Evolutionary conservation across 2,329 filamentous ascomycete species (phyloP).

Genomic region (Ophiostoma australiae): DNA sequence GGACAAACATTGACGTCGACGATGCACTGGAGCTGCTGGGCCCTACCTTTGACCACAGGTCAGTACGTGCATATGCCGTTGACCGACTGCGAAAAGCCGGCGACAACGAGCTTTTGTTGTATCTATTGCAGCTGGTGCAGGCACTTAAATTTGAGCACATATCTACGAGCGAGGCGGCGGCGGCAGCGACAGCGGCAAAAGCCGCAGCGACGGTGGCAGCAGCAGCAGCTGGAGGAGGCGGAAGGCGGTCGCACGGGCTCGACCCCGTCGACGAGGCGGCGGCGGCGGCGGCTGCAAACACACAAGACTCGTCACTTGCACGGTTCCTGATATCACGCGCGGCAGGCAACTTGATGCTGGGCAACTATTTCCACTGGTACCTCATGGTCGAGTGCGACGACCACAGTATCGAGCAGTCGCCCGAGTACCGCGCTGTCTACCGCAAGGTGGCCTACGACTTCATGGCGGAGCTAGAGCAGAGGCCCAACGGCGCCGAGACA

Average conservation of each 20-base stretch:
- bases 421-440: slow-evolving; percentile 75
- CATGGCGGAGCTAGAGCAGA: slow-evolving; percentile 77
- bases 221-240: not conserved
- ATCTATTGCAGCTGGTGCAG: slow-evolving; percentile 90
- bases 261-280: not conserved
- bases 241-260: not conserved
- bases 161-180: slow-evolving; percentile 42
- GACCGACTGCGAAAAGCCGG: slow-evolving; percentile 86
- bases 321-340: slow-evolving; percentile 85
- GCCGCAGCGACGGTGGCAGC: not conserved
- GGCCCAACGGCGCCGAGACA: slow-evolving; percentile 63
- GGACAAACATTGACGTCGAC: slow-evolving; percentile 96
- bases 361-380: slow-evolving; percentile 97
- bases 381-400: slow-evolving; percentile 97
- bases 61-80: slow-evolving; percentile 88
- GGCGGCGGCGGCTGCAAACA: slow-evolving; percentile 50
- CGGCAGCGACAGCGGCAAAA: not conserved
- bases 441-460: slow-evolving; percentile 94
- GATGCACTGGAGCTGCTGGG: slow-evolving; percentile 92
- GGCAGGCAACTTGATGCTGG: slow-evolving; percentile 79
- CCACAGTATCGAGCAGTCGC: slow-evolving; percentile 65
- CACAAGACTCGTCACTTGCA: slow-evolving; percentile 76
- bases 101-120: slow-evolving; percentile 84
- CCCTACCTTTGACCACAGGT: slow-evolving; percentile 81
- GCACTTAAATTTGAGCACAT: slow-evolving; percentile 90